Evolutionary conservation across 192 early-diverging fungal species (phyloP).

Genomic region (Coemansia sp.): DNA sequence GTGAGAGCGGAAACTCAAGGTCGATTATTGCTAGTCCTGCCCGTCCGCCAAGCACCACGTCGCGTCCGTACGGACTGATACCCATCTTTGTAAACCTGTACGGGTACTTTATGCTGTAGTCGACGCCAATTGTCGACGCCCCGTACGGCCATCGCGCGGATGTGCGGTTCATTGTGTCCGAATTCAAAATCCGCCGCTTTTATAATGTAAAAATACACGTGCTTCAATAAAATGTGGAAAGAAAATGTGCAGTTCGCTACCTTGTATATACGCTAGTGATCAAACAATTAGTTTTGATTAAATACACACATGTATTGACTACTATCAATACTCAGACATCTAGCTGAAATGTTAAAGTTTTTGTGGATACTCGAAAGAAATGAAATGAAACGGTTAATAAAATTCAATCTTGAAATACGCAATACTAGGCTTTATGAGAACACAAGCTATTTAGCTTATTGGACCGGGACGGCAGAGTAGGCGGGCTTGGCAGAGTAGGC

Average conservation of each 20-base stretch:
- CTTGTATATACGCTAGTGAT: too few relatives aligned
- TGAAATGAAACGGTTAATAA: too few relatives aligned
- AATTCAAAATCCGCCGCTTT: not conserved
- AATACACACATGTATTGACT: too few relatives aligned
- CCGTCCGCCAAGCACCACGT: conserved; percentile 41
- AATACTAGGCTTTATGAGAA: not conserved
- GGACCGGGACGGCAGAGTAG: not conserved
- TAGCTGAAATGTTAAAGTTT: too few relatives aligned
- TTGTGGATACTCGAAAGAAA: too few relatives aligned
- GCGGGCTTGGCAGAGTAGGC: conserved; percentile 12
- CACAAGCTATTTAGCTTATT: not conserved
- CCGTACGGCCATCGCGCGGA: conserved; percentile 11
- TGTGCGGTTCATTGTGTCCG: not conserved
- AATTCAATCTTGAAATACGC: not conserved
- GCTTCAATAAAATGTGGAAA: not conserved
- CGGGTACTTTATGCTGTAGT: conserved; percentile 43
- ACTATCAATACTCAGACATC: too few relatives aligned
- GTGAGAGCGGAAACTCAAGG: conserved; percentile 38
- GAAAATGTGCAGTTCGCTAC: not conserved
- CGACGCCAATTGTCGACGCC: conserved; percentile 30
- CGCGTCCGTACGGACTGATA: conserved; percentile 49
- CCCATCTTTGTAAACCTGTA: conserved; percentile 40
- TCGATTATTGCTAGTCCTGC: conserved; percentile 44
- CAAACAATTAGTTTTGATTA: too few relatives aligned
- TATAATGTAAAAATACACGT: not conserved